phyloP scores from a whole-genome alignment of 371 early-diverging fungal genomes.

The Apophysomyces variabilis region DNA sequence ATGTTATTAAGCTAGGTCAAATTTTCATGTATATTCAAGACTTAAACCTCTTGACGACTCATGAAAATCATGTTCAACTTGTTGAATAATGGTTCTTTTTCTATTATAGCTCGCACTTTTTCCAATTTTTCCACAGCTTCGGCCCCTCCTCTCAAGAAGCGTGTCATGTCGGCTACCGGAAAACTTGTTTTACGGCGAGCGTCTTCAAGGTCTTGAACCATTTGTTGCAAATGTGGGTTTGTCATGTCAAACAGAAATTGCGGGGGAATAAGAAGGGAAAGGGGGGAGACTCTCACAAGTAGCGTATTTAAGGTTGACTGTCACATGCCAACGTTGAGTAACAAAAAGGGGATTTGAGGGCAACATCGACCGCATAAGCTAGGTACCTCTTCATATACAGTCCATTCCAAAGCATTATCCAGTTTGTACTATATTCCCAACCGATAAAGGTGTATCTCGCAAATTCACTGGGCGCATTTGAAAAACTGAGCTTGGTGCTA shows the following conservation, averaged over 20 bases:
- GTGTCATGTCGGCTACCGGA: conserved; percentile 37
- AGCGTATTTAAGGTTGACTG: neutral
- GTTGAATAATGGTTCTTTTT: conserved; percentile 53
- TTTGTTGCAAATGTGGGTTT: conserved; percentile 38
- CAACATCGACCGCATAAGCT: too few species aligned
- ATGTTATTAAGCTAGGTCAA: neutral
- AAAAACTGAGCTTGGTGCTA: too few species aligned
- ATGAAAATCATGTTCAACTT: conserved; percentile 35
- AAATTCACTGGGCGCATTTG: too few species aligned
- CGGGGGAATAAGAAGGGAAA: neutral
- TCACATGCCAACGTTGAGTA: neutral
- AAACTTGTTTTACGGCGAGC: conserved; percentile 56
- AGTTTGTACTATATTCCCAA: too few species aligned
- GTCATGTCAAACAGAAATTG: conserved; percentile 23
- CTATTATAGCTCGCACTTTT: conserved; percentile 36
- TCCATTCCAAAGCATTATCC: too few species aligned
- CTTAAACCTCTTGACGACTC: conserved; percentile 42
- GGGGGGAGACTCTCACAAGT: neutral
- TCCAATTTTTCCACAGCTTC: conserved; percentile 34
- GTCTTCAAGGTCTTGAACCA: conserved; percentile 45
- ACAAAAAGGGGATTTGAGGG: neutral
- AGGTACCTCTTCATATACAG: too few species aligned
- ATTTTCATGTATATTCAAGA: conserved; percentile 7
- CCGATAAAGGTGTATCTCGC: too few species aligned
- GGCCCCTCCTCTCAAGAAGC: conserved; percentile 46